phyloP scores from a whole-genome alignment of 257 asterid species.

The Solanum appendiculatum region DNA sequence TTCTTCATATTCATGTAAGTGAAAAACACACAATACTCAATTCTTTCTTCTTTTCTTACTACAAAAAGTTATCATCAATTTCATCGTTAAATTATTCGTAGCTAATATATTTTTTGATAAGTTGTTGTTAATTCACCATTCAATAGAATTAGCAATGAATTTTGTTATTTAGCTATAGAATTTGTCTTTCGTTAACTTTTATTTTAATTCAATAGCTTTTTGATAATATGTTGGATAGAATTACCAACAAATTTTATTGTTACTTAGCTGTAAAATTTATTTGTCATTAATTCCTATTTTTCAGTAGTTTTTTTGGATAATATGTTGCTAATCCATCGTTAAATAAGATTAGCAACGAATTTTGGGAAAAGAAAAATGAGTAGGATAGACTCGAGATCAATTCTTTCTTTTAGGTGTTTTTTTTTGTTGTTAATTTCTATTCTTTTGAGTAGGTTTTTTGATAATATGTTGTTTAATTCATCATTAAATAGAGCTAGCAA shows the following conservation, averaged over 20 bases:
- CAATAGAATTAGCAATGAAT: background rate
- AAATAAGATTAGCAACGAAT: background rate
- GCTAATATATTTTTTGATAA: background rate
- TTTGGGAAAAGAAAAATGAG: background rate
- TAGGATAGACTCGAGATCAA: background rate
- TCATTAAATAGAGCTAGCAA: background rate
- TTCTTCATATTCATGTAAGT: background rate
- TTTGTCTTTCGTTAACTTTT: background rate
- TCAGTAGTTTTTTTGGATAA: background rate
- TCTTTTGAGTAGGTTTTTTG: background rate
- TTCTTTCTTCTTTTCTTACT: background rate
- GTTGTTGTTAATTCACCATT: background rate
- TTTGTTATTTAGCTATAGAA: background rate
- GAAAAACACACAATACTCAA: background rate
- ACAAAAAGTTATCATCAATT: background rate
- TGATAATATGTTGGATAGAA: background rate
- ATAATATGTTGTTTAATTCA: background rate
- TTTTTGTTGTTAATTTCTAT: background rate
- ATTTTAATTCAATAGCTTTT: background rate
- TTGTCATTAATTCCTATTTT: background rate
- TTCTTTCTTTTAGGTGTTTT: background rate
- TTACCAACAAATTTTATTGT: background rate
- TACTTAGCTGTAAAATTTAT: background rate
- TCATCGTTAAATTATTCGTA: background rate
- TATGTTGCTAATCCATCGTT: background rate